Conservation (phyloP, 306 rosid species). For the Datisca glomerata region DNA sequence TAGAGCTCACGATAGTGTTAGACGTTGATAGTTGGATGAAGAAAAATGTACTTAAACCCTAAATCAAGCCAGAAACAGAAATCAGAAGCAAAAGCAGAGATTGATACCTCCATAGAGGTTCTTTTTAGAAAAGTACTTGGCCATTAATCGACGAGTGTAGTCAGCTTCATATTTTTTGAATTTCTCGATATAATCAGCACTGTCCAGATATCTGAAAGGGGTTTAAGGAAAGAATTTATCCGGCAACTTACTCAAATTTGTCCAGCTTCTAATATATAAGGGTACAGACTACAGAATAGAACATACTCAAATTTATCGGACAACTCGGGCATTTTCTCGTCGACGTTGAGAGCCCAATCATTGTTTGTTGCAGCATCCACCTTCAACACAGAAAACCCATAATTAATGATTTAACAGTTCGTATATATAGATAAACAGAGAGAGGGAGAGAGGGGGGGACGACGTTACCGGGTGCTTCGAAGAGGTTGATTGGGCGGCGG, state of each 20-base stretch:
- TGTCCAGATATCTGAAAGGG: conserved; percentile 20
- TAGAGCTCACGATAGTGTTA: no score
- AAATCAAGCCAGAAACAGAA: no score
- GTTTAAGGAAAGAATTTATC: no score
- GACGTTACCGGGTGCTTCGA: conserved; percentile 28
- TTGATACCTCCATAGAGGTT: conserved; percentile 38
- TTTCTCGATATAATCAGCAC: conserved; percentile 20
- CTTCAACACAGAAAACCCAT: conserved; percentile 16
- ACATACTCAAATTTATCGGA: conserved; percentile 35
- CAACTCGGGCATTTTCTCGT: conserved; percentile 34
- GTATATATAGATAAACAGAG: conserved; percentile 11
- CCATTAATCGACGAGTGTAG: conserved; percentile 32
- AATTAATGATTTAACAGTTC: conserved; percentile 10
- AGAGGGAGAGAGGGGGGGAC: conserved; percentile 10
- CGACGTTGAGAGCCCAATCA: conserved; percentile 17
- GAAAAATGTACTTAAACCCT: no score
- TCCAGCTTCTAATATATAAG: not conserved
- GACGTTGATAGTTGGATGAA: no score
- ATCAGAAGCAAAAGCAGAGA: not conserved
- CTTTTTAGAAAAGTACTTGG: conserved; percentile 36
- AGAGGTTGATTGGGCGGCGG: conserved; percentile 23
- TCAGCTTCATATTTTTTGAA: conserved; percentile 41
- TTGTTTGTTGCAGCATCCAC: conserved; percentile 30
- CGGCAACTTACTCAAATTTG: no score
- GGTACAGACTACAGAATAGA: not conserved